A percentile compares a stretch with the other conserved stretches of the same genome.
phyloP scores from a whole-genome alignment of 805 yeast genomes.

The Candida tallmaniae region DNA sequence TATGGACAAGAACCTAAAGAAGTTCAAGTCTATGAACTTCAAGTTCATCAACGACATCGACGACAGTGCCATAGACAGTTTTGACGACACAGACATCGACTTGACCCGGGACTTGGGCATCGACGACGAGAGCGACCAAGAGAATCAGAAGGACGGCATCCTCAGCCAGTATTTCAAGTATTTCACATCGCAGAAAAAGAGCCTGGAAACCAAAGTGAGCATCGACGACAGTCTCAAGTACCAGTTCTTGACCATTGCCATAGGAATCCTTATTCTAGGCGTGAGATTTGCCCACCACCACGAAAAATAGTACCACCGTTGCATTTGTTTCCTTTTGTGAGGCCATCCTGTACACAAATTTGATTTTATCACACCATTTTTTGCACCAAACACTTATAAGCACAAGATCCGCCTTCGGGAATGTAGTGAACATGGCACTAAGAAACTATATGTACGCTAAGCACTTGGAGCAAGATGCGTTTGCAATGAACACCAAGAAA shows the following conservation, averaged over 20 bases:
- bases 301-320: not conserved
- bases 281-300: slow-evolving; percentile 28
- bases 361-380: no score
- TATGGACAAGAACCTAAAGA: slow-evolving; percentile 21
- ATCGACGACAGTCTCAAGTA: slow-evolving; percentile 39
- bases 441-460: slow-evolving; percentile 39
- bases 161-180: slow-evolving; percentile 33
- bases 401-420: no score
- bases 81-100: not conserved
- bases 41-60: slow-evolving; percentile 7
- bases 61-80: slow-evolving; percentile 4
- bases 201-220: slow-evolving; percentile 17
- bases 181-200: slow-evolving; percentile 25
- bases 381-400: no score
- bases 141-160: slow-evolving; percentile 19
- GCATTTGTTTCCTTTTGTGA: no score
- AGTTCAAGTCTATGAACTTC: slow-evolving; percentile 32
- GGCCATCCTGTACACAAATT: no score
- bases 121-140: slow-evolving; percentile 10
- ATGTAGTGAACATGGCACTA: no score
- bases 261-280: slow-evolving; percentile 39
- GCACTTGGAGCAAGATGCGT: slow-evolving; percentile 21
- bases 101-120: not conserved
- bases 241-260: slow-evolving; percentile 38
- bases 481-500: slow-evolving; percentile 1